Conservation (phyloP, 495 filamentous ascomycete genomes). For the Penicillium cataractarum region DNA sequence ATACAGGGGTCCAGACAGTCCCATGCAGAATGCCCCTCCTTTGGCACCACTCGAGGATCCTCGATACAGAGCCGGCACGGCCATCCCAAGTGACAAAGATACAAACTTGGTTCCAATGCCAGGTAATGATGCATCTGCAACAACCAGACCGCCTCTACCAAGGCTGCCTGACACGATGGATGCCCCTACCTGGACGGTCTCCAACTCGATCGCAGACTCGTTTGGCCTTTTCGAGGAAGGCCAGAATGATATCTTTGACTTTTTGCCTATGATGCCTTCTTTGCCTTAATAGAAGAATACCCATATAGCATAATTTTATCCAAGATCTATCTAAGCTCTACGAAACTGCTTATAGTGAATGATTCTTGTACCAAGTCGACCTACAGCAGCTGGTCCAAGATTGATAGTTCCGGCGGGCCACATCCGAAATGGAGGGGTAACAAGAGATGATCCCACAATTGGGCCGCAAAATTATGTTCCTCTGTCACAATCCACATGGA, state of each 20-base stretch:
- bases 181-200: slow-evolving; percentile 47
- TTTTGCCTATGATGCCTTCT: slow-evolving; percentile 47
- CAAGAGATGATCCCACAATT: slow-evolving; percentile 4
- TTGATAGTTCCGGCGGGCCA: slow-evolving; percentile 9
- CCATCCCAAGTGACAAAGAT: slow-evolving; percentile 29
- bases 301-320: background rate
- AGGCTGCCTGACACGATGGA: slow-evolving; percentile 42
- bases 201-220: slow-evolving; percentile 47
- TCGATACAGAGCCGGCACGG: slow-evolving; percentile 24
- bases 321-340: background rate
- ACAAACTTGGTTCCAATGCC: slow-evolving; percentile 24
- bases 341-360: background rate
- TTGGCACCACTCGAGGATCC: slow-evolving; percentile 26
- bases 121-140: slow-evolving; percentile 27
- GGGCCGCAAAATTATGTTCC: slow-evolving; percentile 19
- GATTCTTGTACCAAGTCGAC: background rate
- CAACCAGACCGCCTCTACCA: slow-evolving; percentile 35
- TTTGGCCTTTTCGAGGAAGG: slow-evolving; percentile 51
- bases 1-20: slow-evolving; percentile 25
- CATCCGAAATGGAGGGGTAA: background rate
- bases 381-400: background rate
- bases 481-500: slow-evolving; percentile 19
- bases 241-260: slow-evolving; percentile 50
- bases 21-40: slow-evolving; percentile 27
- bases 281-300: slow-evolving; percentile 32